Evolutionary conservation across 2,329 filamentous ascomycete species (phyloP).

Genomic region (Curvularia lunata): DNA sequence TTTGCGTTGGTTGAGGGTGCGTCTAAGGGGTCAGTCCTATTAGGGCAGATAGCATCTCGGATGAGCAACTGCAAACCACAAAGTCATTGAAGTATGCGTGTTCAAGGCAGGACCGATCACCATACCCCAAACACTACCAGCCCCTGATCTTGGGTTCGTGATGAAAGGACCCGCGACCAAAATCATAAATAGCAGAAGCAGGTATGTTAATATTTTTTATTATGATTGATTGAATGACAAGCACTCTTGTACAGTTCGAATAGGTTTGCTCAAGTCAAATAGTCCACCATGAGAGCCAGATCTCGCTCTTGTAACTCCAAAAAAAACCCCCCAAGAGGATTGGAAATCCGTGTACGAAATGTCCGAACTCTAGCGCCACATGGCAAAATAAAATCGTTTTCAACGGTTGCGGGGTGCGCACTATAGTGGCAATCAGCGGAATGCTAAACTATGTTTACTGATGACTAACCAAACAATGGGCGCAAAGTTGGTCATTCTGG

Average conservation of each 20-base stretch:
- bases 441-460: constrained; percentile 16
- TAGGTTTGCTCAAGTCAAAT: neutral
- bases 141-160: too few relatives aligned
- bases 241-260: neutral
- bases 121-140: too few relatives aligned
- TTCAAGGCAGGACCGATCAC: neutral
- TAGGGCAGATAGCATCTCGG: neutral
- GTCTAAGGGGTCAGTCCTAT: neutral
- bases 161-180: neutral
- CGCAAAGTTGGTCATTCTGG: constrained; percentile 27
- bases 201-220: too few relatives aligned
- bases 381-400: neutral
- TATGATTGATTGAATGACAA: neutral
- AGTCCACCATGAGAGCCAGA: neutral
- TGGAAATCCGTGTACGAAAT: neutral
- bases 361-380: neutral
- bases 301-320: neutral
- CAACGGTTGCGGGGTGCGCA: constrained; percentile 30
- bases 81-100: neutral
- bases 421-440: constrained; percentile 28
- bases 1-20: neutral
- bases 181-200: neutral
- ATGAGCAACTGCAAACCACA: neutral
- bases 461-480: constrained; percentile 34
- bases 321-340: neutral